These are phyloP conservation scores for Aspergillus wentii DNA, from an alignment of 495 filamentous ascomycete species.

Conservation along the genomic window DNA sequence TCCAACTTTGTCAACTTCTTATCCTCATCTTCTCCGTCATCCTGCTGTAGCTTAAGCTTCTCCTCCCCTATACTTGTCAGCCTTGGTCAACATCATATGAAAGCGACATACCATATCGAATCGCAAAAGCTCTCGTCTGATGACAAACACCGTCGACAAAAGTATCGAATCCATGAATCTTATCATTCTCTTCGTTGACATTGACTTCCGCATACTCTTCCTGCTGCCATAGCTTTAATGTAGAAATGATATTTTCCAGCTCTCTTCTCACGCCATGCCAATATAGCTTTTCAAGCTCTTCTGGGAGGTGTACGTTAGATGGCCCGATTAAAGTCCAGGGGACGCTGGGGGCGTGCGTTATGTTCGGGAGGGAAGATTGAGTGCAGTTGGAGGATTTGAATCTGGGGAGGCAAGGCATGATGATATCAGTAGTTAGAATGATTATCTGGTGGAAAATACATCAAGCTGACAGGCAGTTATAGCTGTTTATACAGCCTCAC, in stretches of 20 bases:
- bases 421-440: too few relatives aligned
- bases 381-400: background rate
- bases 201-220: constrained; percentile 7
- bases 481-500: too few relatives aligned
- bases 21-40: constrained; percentile 2
- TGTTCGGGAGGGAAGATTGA: background rate
- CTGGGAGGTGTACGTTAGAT: constrained; percentile 9
- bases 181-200: constrained; percentile 13
- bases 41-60: background rate
- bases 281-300: constrained; percentile 21
- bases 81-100: background rate
- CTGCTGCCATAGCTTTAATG: constrained; percentile 19
- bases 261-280: constrained; percentile 23
- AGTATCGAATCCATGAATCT: constrained; percentile 26
- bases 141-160: constrained; percentile 28
- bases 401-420: too few relatives aligned
- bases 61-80: background rate
- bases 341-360: constrained; percentile 1
- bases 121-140: constrained; percentile 17
- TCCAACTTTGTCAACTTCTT: background rate
- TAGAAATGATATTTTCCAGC: constrained; percentile 19
- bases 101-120: constrained; percentile 6
- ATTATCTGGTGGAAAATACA: too few relatives aligned
- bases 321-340: constrained; percentile 10
- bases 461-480: too few relatives aligned